Conservation (phyloP, 176 grass and related monocot species). For the Lolium multiflorum region DNA sequence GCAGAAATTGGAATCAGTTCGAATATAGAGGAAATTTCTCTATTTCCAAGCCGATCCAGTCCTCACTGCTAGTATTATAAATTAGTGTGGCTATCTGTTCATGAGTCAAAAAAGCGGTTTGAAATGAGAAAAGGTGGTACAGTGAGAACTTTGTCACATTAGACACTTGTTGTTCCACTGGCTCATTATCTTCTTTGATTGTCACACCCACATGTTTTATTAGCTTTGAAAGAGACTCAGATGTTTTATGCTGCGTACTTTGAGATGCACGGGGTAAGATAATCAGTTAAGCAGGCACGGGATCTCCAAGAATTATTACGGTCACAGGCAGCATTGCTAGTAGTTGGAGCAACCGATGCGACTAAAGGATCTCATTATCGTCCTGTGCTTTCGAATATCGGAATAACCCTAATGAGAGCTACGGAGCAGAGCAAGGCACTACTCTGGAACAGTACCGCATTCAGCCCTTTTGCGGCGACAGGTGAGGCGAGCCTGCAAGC, state of each 20-base stretch:
- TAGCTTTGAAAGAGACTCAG: neutral
- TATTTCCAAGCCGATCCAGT: neutral
- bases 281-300: neutral
- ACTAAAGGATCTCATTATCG: neutral
- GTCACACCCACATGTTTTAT: neutral
- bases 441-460: neutral
- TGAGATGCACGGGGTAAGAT: neutral
- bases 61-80: neutral
- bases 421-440: neutral
- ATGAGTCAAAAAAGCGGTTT: no score
- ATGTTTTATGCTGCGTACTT: neutral
- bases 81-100: neutral
- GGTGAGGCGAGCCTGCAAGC: conserved; percentile 32
- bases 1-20: neutral
- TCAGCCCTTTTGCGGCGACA: conserved; percentile 1
- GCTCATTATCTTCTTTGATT: neutral
- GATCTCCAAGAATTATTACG: neutral
- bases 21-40: neutral
- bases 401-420: conserved; percentile 25
- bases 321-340: neutral
- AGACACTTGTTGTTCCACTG: neutral
- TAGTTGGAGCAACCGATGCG: no score
- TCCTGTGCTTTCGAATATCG: neutral
- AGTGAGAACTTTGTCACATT: neutral
- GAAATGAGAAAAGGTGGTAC: neutral